These are phyloP conservation scores for Ricinus communis DNA, from an alignment of 345 rosid species.

Conservation along the genomic window DNA sequence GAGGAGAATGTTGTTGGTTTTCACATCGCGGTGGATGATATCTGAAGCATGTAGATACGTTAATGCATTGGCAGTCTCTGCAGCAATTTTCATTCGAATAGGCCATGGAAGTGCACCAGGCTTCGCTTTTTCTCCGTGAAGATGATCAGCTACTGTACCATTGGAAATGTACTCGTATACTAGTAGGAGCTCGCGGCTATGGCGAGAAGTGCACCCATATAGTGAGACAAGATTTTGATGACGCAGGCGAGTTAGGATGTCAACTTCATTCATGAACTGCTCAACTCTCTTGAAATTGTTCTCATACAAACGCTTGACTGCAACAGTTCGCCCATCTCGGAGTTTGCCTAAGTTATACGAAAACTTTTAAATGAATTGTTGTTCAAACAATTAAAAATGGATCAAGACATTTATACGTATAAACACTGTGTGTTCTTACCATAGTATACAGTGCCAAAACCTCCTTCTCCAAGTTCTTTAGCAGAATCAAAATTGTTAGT, in stretches of 20 bases:
- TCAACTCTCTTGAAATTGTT: slow-evolving; percentile 70
- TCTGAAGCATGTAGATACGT: slow-evolving; percentile 73
- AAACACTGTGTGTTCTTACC: slow-evolving; percentile 39
- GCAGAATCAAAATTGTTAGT: slow-evolving; percentile 66
- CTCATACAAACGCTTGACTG: slow-evolving; percentile 81
- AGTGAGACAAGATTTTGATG: slow-evolving; percentile 73
- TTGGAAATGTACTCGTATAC: slow-evolving; percentile 81
- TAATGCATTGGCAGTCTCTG: slow-evolving; percentile 78
- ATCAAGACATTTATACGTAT: not conserved
- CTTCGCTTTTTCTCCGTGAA: slow-evolving; percentile 63
- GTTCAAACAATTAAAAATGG: not conserved
- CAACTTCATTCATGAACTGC: slow-evolving; percentile 85
- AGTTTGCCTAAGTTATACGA: slow-evolving; percentile 47
- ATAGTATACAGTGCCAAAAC: slow-evolving; percentile 81
- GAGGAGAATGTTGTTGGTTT: slow-evolving; percentile 84
- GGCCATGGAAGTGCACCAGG: slow-evolving; percentile 67
- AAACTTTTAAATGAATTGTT: not conserved
- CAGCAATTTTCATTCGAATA: slow-evolving; percentile 67
- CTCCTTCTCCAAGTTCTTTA: slow-evolving; percentile 87
- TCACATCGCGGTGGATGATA: slow-evolving; percentile 87
- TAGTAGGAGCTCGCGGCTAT: slow-evolving; percentile 68
- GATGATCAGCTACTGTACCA: slow-evolving; percentile 90
- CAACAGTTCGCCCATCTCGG: slow-evolving; percentile 74
- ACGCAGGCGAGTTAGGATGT: slow-evolving; percentile 62
- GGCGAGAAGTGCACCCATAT: slow-evolving; percentile 85